Evolutionary conservation across 1,284 basidiomycete genomes (phyloP).

Genomic region (Cutaneotrichosporon sp.): DNA sequence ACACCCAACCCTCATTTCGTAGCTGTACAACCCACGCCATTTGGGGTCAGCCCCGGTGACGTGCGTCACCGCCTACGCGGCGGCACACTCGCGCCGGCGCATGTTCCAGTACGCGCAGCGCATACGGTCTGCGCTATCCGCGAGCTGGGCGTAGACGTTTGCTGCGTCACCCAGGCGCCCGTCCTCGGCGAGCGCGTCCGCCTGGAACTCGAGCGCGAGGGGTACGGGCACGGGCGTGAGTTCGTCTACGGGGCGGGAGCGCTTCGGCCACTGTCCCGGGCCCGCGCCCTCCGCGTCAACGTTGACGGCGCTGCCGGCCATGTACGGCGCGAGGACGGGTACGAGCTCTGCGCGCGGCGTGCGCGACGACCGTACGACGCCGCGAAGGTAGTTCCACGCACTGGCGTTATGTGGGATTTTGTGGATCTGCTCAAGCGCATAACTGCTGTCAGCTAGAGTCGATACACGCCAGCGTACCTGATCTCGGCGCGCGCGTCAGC

Average conservation of each 20-base stretch:
- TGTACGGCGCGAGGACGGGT: constrained; percentile 63
- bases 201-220: constrained; percentile 77
- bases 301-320: constrained; percentile 32
- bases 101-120: constrained; percentile 50
- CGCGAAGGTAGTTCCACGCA: constrained; percentile 91
- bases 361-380: constrained; percentile 34
- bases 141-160: constrained; percentile 68
- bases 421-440: constrained; percentile 69
- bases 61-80: constrained; percentile 10
- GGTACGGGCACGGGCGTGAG: constrained; percentile 68
- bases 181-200: constrained; percentile 65
- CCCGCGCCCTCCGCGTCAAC: constrained; percentile 22
- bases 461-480: neutral
- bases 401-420: constrained; percentile 83
- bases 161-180: constrained; percentile 50
- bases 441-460: constrained; percentile 47
- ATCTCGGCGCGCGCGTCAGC: constrained; percentile 32
- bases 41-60: too few relatives aligned
- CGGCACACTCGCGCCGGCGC: constrained; percentile 23
- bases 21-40: too few relatives aligned
- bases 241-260: constrained; percentile 53
- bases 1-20: too few relatives aligned
- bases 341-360: constrained; percentile 55
- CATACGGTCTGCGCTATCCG: constrained; percentile 66
- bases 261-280: constrained; percentile 27